phyloP scores from a whole-genome alignment of 306 rosid genomes.

The Alnus glutinosa region DNA sequence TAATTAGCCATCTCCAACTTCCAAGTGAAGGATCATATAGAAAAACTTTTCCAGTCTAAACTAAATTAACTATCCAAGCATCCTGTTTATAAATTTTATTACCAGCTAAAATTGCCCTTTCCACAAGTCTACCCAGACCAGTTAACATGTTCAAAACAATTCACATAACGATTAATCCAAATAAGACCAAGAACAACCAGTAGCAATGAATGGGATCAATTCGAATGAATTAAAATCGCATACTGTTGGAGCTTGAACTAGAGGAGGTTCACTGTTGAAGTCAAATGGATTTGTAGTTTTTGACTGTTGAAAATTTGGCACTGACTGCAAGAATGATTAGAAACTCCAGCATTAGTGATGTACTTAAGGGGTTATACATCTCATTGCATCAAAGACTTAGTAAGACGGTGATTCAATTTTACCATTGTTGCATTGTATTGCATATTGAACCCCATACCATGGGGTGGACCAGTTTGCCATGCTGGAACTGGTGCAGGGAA shows the following conservation, averaged over 20 bases:
- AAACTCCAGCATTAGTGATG: constrained; percentile 30
- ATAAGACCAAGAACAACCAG: not conserved
- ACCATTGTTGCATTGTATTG: constrained; percentile 67
- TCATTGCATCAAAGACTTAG: constrained; percentile 25
- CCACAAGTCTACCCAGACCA: not conserved
- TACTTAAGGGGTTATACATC: constrained; percentile 21
- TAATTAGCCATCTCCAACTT: not conserved
- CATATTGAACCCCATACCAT: constrained; percentile 59
- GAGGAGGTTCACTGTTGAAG: constrained; percentile 48
- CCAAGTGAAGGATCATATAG: not conserved
- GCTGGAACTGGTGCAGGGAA: constrained; percentile 61
- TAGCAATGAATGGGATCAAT: constrained; percentile 21
- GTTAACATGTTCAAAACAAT: not conserved
- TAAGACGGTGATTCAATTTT: constrained; percentile 35
- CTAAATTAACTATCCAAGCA: not conserved
- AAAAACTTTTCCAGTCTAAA: not conserved
- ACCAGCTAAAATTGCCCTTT: not conserved
- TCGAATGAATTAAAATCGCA: constrained; percentile 32
- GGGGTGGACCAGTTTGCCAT: constrained; percentile 81
- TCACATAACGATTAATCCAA: not conserved
- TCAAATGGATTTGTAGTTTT: constrained; percentile 86
- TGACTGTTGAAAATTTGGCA: constrained; percentile 54
- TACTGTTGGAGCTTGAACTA: constrained; percentile 61
- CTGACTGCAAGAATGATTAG: constrained; percentile 55
- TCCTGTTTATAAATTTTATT: not conserved